phyloP scores from a whole-genome alignment of 192 early-diverging fungal species.

The Gamsiella multidivaricata region DNA sequence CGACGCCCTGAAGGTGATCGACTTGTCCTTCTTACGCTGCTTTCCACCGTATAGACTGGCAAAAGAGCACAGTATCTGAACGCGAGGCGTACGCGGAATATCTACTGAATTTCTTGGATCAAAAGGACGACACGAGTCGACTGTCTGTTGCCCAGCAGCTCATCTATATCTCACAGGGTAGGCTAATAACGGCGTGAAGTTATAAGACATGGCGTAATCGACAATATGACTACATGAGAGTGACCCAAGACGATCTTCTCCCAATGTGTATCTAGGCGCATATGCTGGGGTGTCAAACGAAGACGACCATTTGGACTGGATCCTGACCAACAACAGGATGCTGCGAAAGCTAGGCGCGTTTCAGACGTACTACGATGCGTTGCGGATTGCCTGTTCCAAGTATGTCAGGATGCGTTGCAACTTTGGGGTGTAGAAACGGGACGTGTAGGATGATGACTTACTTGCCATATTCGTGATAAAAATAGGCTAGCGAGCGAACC shows the following conservation, averaged over 20 bases:
- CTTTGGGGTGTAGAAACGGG: too few relatives aligned
- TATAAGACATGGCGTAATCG: too few relatives aligned
- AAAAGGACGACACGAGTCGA: constrained; percentile 58
- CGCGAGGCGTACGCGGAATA: constrained; percentile 58
- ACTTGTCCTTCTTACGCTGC: not conserved
- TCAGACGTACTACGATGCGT: constrained; percentile 63
- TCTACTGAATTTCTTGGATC: constrained; percentile 70
- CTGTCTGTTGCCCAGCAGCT: constrained; percentile 65
- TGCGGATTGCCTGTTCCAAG: constrained; percentile 65
- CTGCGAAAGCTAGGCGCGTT: constrained; percentile 69
- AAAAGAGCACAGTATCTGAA: constrained; percentile 49
- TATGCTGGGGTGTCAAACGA: constrained; percentile 34
- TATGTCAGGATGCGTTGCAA: not conserved
- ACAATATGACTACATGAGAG: too few relatives aligned
- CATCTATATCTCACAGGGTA: constrained; percentile 78
- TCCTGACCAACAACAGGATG: constrained; percentile 67
- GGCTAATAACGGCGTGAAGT: not conserved
- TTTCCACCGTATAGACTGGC: constrained; percentile 59
- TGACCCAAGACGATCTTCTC: too few relatives aligned
- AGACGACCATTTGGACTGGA: constrained; percentile 65
- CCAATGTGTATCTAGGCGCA: too few relatives aligned
- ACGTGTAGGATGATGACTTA: not conserved
- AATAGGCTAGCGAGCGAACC: constrained; percentile 36
- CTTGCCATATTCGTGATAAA: not conserved
- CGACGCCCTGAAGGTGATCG: not conserved